These are phyloP conservation scores for Aspergillus niger DNA, from an alignment of 2,329 filamentous ascomycete genomes.

Conservation along the genomic window DNA sequence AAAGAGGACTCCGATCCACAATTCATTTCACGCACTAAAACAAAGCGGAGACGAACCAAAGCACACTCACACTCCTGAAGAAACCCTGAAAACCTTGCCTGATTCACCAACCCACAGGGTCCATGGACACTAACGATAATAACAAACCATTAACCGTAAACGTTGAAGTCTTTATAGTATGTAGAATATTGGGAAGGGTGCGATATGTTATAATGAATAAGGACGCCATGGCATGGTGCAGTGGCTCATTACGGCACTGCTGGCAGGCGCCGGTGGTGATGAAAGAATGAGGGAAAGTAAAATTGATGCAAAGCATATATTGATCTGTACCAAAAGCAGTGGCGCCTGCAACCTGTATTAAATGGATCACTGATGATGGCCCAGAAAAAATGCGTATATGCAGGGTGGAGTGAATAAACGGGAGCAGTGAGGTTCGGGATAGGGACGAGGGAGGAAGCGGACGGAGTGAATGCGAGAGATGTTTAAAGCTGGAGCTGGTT, in stretches of 20 bases:
- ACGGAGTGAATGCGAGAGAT: not conserved
- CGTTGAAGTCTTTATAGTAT: not conserved
- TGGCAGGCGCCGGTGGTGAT: constrained; percentile 1
- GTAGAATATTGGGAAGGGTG: not conserved
- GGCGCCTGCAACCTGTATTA: constrained; percentile 31
- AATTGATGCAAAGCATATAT: constrained; percentile 14
- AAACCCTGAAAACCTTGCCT: too few relatives aligned
- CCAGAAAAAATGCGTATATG: constrained; percentile 25
- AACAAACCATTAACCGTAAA: too few relatives aligned
- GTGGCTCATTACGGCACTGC: constrained; percentile 3
- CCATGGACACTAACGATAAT: too few relatives aligned
- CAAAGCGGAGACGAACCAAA: too few relatives aligned
- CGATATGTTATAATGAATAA: not conserved
- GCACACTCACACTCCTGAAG: too few relatives aligned
- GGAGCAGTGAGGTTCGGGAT: not conserved
- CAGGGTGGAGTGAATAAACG: constrained; percentile 11
- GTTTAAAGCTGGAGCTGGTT: not conserved
- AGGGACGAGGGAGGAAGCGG: constrained; percentile 1
- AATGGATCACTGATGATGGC: constrained; percentile 19
- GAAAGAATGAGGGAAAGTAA: not conserved
- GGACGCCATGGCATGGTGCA: not conserved
- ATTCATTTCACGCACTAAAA: too few relatives aligned
- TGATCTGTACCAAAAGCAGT: constrained; percentile 24
- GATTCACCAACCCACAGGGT: too few relatives aligned
- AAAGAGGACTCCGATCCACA: too few relatives aligned